Evolutionary conservation across 2,329 filamentous ascomycete genomes (phyloP).

Genomic region (Pseudocercospora fijiensis): DNA sequence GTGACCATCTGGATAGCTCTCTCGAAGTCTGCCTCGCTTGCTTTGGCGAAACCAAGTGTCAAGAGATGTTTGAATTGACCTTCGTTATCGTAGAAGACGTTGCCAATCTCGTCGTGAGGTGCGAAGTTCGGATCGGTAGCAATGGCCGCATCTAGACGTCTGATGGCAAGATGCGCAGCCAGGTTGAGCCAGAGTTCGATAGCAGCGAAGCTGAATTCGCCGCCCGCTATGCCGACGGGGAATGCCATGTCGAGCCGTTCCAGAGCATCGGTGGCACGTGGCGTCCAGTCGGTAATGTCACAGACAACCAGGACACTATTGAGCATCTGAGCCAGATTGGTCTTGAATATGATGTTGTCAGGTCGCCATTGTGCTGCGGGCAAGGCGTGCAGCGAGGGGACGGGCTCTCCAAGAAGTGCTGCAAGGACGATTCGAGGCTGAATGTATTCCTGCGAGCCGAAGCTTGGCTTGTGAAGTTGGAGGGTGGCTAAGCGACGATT

Average conservation of each 20-base stretch:
- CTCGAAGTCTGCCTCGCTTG: slow-evolving; percentile 13
- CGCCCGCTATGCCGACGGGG: slow-evolving; percentile 28
- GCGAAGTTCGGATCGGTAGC: slow-evolving; percentile 23
- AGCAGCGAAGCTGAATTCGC: slow-evolving; percentile 20
- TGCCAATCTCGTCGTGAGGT: slow-evolving; percentile 23
- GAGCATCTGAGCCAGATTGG: slow-evolving; percentile 47
- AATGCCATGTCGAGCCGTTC: slow-evolving; percentile 30
- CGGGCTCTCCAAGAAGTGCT: slow-evolving; percentile 38
- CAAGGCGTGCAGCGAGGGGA: slow-evolving; percentile 27
- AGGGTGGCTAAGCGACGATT: slow-evolving; percentile 39
- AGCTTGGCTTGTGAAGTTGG: slow-evolving; percentile 39
- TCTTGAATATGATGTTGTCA: slow-evolving; percentile 46
- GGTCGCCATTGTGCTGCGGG: slow-evolving; percentile 39
- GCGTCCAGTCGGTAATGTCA: slow-evolving; percentile 31
- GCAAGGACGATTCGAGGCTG: slow-evolving; percentile 42
- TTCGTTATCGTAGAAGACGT: slow-evolving; percentile 32
- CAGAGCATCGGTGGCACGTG: slow-evolving; percentile 33
- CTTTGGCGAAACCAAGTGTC: slow-evolving; percentile 15
- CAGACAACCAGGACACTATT: slow-evolving; percentile 38
- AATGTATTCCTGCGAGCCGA: slow-evolving; percentile 45
- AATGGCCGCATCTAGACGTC: slow-evolving; percentile 24
- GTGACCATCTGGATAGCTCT: slow-evolving; percentile 23
- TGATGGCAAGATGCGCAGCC: slow-evolving; percentile 33
- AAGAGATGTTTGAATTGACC: slow-evolving; percentile 21
- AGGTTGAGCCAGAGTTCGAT: slow-evolving; percentile 29